Conservation (phyloP, 2,329 filamentous ascomycete genomes). For the Neospermospora avenae region DNA sequence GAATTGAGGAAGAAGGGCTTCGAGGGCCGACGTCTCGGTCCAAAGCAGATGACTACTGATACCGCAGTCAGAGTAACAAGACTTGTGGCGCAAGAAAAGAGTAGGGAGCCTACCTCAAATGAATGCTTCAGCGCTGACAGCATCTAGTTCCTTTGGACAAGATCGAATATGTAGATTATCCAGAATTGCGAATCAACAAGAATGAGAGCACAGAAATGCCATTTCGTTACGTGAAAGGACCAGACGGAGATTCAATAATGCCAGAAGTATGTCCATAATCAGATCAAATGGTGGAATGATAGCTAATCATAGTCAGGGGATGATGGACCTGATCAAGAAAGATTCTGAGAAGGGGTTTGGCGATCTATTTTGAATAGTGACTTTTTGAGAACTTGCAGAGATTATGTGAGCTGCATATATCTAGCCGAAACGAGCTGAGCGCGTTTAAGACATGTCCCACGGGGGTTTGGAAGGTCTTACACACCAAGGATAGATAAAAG, state of each 20-base stretch:
- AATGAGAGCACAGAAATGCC: constrained; percentile 97
- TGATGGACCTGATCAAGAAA: constrained; percentile 89
- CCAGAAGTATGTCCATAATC: constrained; percentile 62
- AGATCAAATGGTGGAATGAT: neutral
- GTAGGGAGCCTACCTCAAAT: constrained; percentile 47
- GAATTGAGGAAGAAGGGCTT: constrained; percentile 94
- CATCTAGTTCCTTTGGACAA: constrained; percentile 68
- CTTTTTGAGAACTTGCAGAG: neutral
- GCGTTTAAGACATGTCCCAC: too few relatives aligned
- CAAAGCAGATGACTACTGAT: constrained; percentile 97
- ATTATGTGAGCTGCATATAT: too few relatives aligned
- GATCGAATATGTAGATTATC: constrained; percentile 81
- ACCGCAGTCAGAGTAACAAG: constrained; percentile 93
- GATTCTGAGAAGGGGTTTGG: constrained; percentile 91
- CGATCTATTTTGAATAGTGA: constrained; percentile 63
- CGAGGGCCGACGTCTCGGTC: constrained; percentile 78
- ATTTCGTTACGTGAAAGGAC: constrained; percentile 84
- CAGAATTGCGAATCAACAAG: constrained; percentile 84
- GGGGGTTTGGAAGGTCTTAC: too few relatives aligned
- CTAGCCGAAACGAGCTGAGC: too few relatives aligned
- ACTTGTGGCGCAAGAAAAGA: constrained; percentile 79
- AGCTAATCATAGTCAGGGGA: constrained; percentile 54
- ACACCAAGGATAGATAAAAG: too few relatives aligned
- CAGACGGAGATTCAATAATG: constrained; percentile 81
- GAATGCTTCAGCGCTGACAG: neutral